phyloP scores from a whole-genome alignment of 352 stramenopile genomes.

The Pythium dissimile region DNA sequence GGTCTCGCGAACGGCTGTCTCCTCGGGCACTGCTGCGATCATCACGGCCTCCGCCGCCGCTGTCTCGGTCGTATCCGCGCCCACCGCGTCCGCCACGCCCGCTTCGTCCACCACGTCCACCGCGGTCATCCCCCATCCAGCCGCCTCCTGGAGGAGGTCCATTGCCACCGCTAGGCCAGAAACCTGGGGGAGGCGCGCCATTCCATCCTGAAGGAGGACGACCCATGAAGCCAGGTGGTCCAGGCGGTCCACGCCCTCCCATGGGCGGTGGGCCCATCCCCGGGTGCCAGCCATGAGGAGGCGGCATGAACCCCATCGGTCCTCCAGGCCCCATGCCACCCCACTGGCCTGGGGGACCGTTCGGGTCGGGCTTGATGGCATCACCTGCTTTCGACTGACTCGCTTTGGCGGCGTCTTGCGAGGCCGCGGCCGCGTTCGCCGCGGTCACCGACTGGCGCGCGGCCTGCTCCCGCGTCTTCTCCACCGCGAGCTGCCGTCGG shows the following conservation, averaged over 20 bases:
- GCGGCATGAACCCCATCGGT: conserved; percentile 49
- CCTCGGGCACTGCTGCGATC: conserved; percentile 3
- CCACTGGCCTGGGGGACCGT: conserved; percentile 21
- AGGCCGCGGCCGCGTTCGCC: conserved; percentile 24
- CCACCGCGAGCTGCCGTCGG: conserved; percentile 63
- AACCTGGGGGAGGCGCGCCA: conserved; percentile 39
- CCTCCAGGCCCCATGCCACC: conserved; percentile 23
- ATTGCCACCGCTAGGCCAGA: conserved; percentile 38
- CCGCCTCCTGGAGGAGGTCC: conserved; percentile 28
- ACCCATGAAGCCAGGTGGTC: conserved; percentile 25
- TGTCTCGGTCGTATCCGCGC: conserved; percentile 16
- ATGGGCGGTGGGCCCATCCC: conserved; percentile 53
- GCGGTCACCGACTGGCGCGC: conserved; percentile 68
- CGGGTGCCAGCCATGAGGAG: conserved; percentile 65
- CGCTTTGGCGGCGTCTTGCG: conserved; percentile 10
- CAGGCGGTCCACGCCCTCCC: conserved; percentile 17
- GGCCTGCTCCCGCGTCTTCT: conserved; percentile 78
- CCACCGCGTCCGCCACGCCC: conserved; percentile 28
- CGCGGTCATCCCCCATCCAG: conserved; percentile 49
- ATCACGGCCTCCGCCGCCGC: conserved; percentile 21
- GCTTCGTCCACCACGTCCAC: conserved; percentile 28
- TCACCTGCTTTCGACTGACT: neutral
- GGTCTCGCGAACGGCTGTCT: conserved; percentile 34
- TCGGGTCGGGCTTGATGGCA: conserved; percentile 21
- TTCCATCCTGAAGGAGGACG: conserved; percentile 39